A percentile compares a stretch with the other conserved stretches of the same genome.
These are phyloP conservation scores for Laguncularia racemosa DNA, from an alignment of 345 rosid genomes.

Conservation along the genomic window DNA sequence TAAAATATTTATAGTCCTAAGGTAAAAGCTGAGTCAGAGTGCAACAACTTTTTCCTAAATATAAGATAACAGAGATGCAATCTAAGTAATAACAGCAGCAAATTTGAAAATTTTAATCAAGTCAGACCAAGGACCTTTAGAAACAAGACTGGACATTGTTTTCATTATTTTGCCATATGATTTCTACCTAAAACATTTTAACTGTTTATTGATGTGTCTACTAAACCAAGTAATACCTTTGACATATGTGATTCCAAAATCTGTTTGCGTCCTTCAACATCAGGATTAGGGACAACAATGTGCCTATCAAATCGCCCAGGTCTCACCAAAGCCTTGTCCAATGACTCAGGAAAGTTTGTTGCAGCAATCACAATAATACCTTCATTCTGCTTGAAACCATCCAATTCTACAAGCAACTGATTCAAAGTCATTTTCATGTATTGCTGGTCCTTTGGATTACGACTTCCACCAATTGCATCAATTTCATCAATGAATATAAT, in stretches of 20 bases:
- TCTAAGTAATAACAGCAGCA: no score
- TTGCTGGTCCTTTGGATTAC: slow-evolving; percentile 88
- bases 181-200: no score
- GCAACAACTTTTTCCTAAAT: no score
- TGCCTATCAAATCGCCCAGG: slow-evolving; percentile 97
- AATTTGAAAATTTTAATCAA: no score
- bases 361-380: slow-evolving; percentile 97
- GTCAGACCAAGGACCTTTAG: no score
- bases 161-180: no score
- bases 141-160: no score
- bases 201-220: no score
- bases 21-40: no score
- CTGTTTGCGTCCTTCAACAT: slow-evolving; percentile 95
- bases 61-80: no score
- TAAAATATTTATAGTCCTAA: no score
- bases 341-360: slow-evolving; percentile 86
- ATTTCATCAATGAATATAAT: slow-evolving; percentile 97
- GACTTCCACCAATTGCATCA: slow-evolving; percentile 96
- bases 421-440: slow-evolving; percentile 98
- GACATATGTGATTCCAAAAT: slow-evolving; percentile 95
- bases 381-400: slow-evolving; percentile 97
- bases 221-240: slow-evolving; percentile 44
- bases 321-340: slow-evolving; percentile 93
- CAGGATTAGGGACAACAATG: slow-evolving; percentile 92
- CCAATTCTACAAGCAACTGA: slow-evolving; percentile 89